These are phyloP conservation scores for Dichomitus squalens DNA, from an alignment of 1,284 basidiomycete genomes.

Conservation along the genomic window DNA sequence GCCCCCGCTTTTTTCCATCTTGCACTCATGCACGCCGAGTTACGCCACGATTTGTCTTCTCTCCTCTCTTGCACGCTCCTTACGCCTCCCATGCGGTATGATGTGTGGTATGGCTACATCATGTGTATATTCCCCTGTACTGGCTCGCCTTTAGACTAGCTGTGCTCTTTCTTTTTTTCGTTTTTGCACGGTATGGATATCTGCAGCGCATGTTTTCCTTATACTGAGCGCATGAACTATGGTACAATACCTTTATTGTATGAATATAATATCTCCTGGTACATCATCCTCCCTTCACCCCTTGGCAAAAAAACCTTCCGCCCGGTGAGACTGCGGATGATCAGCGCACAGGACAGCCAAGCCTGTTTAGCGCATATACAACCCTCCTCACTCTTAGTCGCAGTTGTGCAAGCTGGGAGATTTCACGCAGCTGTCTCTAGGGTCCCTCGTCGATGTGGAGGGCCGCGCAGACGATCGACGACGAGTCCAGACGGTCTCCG, in stretches of 20 bases:
- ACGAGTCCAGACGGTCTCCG: conserved; percentile 3
- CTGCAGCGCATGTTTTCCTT: conserved; percentile 14
- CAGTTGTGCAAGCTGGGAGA: too few relatives aligned
- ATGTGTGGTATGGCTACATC: neutral
- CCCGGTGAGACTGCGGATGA: too few relatives aligned
- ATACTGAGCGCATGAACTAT: conserved; percentile 10
- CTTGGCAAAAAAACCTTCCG: neutral
- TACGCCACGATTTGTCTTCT: neutral
- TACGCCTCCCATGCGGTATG: neutral
- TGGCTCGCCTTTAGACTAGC: conserved; percentile 15
- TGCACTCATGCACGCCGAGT: neutral
- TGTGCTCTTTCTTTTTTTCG: conserved; percentile 21
- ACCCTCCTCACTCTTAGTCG: too few relatives aligned
- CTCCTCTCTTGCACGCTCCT: neutral
- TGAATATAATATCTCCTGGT: conserved; percentile 16
- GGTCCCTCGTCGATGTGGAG: too few relatives aligned
- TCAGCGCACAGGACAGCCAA: too few relatives aligned
- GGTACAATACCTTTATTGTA: conserved; percentile 20
- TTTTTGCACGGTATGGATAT: conserved; percentile 9
- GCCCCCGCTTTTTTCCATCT: neutral
- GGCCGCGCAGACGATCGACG: neutral
- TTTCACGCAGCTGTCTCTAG: too few relatives aligned
- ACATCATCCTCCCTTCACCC: neutral
- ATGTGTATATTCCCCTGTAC: conserved; percentile 15
- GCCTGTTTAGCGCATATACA: too few relatives aligned